A percentile compares a stretch with the other conserved stretches of the same genome.
Conservation (phyloP, 331 rosid species). For the Malus hybrid region DNA sequence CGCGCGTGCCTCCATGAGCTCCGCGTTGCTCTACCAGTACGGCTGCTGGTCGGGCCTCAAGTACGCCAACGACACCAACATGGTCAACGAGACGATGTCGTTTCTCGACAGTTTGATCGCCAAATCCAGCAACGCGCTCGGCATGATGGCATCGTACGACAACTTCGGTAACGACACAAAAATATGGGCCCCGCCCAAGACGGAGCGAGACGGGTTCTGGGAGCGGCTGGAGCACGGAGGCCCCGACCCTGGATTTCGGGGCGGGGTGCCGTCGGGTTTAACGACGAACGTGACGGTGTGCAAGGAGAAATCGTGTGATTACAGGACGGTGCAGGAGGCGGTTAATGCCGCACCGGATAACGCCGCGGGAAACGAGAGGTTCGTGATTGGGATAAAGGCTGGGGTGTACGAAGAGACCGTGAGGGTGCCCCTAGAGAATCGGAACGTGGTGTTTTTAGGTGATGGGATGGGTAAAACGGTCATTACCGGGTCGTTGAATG, state of each 20-base stretch:
- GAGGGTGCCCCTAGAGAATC: slow-evolving; percentile 58
- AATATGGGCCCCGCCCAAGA: slow-evolving; percentile 53
- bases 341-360: slow-evolving; percentile 59
- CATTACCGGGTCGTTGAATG: slow-evolving; percentile 55
- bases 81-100: slow-evolving; percentile 64
- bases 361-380: slow-evolving; percentile 19
- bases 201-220: slow-evolving; percentile 79
- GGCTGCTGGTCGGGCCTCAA: slow-evolving; percentile 77
- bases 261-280: slow-evolving; percentile 40
- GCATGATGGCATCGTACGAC: slow-evolving; percentile 51
- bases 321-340: slow-evolving; percentile 67
- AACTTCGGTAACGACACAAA: slow-evolving; percentile 32
- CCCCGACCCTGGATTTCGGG: not conserved
- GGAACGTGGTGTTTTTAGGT: slow-evolving; percentile 63
- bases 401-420: slow-evolving; percentile 80
- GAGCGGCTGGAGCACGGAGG: slow-evolving; percentile 20
- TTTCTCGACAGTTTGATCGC: slow-evolving; percentile 30
- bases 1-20: slow-evolving; percentile 64
- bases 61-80: slow-evolving; percentile 68
- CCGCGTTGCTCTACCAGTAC: slow-evolving; percentile 61
- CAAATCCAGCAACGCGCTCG: slow-evolving; percentile 57
- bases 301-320: slow-evolving; percentile 25
- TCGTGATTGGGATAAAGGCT: slow-evolving; percentile 57
- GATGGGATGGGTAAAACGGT: slow-evolving; percentile 85
- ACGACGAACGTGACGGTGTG: slow-evolving; percentile 55